Conservation (phyloP, 306 rosid genomes). For the Dryas drummondii region DNA sequence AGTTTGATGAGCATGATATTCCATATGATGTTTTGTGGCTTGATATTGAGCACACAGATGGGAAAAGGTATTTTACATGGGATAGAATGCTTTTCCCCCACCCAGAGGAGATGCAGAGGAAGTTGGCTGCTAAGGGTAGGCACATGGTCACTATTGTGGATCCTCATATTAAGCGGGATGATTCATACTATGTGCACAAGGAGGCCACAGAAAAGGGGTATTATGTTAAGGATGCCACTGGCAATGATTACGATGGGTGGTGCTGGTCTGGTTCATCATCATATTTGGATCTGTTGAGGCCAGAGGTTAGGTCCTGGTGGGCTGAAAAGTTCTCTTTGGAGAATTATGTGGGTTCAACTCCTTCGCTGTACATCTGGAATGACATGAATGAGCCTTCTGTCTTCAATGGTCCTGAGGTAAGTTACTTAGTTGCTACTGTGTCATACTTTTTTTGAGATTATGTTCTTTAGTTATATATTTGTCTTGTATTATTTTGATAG, state of each 20-base stretch:
- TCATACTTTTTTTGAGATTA: conserved; percentile 13
- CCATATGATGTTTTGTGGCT: conserved; percentile 99
- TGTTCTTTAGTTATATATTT: background rate
- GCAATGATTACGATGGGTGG: conserved; percentile 94
- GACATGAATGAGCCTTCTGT: conserved; percentile 99
- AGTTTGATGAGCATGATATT: conserved; percentile 81
- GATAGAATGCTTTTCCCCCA: conserved; percentile 71
- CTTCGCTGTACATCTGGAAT: conserved; percentile 91
- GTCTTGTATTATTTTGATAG: background rate
- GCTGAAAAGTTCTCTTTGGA: conserved; percentile 65
- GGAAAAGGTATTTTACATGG: conserved; percentile 93
- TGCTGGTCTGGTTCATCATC: conserved; percentile 99
- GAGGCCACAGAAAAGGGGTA: conserved; percentile 77
- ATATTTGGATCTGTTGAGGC: conserved; percentile 68
- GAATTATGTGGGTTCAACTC: conserved; percentile 87
- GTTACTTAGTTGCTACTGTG: conserved; percentile 19
- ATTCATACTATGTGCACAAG: conserved; percentile 58
- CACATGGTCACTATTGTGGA: conserved; percentile 94
- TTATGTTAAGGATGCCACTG: conserved; percentile 86
- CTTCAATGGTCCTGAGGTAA: conserved; percentile 98
- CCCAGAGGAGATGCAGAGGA: conserved; percentile 95
- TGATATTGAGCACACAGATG: conserved; percentile 94
- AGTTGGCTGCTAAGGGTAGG: conserved; percentile 77
- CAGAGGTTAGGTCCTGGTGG: conserved; percentile 92
- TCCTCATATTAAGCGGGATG: conserved; percentile 94